Percentiles rank a stretch among this genome's conserved stretches.
Conservation (phyloP, 345 rosid genomes). For the Odontarrhena argentea region DNA sequence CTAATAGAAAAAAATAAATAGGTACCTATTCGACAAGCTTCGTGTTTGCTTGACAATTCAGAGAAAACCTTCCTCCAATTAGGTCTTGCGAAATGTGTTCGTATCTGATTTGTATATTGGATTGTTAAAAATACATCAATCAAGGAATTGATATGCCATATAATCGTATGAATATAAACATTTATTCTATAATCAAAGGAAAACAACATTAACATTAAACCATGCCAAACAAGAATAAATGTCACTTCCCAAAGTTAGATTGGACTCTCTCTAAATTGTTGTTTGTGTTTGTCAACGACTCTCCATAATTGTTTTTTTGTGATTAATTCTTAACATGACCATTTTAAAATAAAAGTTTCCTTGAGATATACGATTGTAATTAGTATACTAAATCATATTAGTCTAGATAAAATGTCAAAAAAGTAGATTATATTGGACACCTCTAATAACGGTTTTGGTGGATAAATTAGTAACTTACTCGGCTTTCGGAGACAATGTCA, state of each 20-base stretch:
- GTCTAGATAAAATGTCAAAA: conserved; percentile 1
- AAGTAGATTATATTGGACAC: not conserved
- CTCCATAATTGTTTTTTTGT: not conserved
- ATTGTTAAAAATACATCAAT: not conserved
- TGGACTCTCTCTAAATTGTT: not conserved
- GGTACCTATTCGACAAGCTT: conserved; percentile 68
- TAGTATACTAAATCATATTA: conserved; percentile 4
- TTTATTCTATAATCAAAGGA: too few relatives aligned
- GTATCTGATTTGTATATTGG: conserved; percentile 54
- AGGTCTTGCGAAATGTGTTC: conserved; percentile 93
- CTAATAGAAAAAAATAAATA: not conserved
- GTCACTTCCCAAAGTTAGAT: not conserved
- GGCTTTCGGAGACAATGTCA: conserved; percentile 88
- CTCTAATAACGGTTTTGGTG: conserved; percentile 11
- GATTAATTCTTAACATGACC: conserved; percentile 7
- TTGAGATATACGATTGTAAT: not conserved
- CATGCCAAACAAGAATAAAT: not conserved
- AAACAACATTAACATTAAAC: not conserved
- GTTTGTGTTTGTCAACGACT: not conserved
- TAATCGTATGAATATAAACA: too few relatives aligned
- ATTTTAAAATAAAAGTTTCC: not conserved
- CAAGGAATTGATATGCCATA: not conserved
- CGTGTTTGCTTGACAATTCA: conserved; percentile 61
- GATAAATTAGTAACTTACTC: conserved; percentile 48
- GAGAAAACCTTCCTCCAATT: conserved; percentile 91